Percentiles rank a stretch among this genome's conserved stretches.
phyloP scores from a whole-genome alignment of 305 asterid species.

The Fraxinus sp. region DNA sequence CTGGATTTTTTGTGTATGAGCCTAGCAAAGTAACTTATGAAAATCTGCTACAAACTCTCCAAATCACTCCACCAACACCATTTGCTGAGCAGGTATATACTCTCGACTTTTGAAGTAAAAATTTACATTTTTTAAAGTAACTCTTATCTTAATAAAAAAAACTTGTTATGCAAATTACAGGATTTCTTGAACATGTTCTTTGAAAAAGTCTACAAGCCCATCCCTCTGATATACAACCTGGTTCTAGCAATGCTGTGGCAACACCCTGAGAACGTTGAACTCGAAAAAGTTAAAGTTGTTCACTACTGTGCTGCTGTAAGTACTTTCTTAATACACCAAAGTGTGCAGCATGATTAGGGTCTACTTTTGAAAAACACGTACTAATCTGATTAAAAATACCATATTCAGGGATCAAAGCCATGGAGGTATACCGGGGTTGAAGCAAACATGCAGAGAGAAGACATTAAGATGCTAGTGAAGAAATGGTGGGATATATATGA shows the following conservation, averaged over 20 bases:
- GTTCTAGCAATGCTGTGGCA: constrained; percentile 36
- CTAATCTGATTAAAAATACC: not conserved
- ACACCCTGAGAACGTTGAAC: constrained; percentile 29
- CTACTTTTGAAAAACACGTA: not conserved
- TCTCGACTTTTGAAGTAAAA: not conserved
- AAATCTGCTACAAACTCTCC: constrained; percentile 23
- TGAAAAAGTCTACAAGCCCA: constrained; percentile 26
- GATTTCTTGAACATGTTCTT: constrained; percentile 38
- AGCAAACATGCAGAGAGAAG: constrained; percentile 34
- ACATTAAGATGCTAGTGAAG: constrained; percentile 25
- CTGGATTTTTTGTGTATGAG: constrained; percentile 33
- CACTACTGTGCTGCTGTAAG: constrained; percentile 37
- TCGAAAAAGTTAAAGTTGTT: constrained; percentile 26
- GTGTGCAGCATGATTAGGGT: not conserved
- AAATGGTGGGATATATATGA: constrained; percentile 35
- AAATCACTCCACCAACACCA: constrained; percentile 27
- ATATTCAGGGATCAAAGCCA: constrained; percentile 31
- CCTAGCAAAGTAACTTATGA: constrained; percentile 27
- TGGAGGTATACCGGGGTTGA: constrained; percentile 35
- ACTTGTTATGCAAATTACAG: constrained; percentile 15
- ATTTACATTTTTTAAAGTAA: not conserved
- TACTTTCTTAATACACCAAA: not conserved
- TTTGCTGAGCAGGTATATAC: constrained; percentile 31
- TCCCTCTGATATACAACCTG: constrained; percentile 26
- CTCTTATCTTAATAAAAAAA: not conserved